These are phyloP conservation scores for Diaporthe sp. DNA, from an alignment of 2,329 filamentous ascomycete species.

Conservation along the genomic window DNA sequence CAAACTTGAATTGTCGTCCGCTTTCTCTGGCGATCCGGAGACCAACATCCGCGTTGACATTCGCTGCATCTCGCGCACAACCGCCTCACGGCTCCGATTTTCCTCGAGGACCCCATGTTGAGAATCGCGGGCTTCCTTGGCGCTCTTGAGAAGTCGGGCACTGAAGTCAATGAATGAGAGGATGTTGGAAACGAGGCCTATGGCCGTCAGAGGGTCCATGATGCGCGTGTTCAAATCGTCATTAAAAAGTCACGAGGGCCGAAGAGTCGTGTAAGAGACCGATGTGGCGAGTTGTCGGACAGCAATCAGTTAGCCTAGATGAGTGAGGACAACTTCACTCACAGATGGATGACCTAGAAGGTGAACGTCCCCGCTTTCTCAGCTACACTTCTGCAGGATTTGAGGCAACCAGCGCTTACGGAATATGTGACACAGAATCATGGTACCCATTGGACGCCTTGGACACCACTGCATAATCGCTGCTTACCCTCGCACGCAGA, in stretches of 20 bases:
- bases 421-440: background rate
- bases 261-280: background rate
- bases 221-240: background rate
- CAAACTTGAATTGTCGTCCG: background rate
- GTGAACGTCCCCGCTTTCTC: background rate
- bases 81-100: conserved; percentile 1
- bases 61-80: conserved; percentile 10
- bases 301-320: background rate
- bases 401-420: conserved; percentile 12
- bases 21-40: no score
- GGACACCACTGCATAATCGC: background rate
- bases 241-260: no score
- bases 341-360: background rate
- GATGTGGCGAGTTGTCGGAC: background rate
- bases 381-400: background rate
- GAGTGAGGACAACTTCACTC: background rate
- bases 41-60: background rate
- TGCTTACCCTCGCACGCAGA: background rate
- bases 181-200: conserved; percentile 16
- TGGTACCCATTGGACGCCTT: background rate
- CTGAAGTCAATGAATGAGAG: conserved; percentile 15
- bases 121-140: background rate
- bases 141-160: background rate
- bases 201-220: conserved; percentile 19
- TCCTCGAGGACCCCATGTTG: conserved; percentile 13